Conservation (phyloP, 441 rosid genomes). For the Syzygium malaccense region DNA sequence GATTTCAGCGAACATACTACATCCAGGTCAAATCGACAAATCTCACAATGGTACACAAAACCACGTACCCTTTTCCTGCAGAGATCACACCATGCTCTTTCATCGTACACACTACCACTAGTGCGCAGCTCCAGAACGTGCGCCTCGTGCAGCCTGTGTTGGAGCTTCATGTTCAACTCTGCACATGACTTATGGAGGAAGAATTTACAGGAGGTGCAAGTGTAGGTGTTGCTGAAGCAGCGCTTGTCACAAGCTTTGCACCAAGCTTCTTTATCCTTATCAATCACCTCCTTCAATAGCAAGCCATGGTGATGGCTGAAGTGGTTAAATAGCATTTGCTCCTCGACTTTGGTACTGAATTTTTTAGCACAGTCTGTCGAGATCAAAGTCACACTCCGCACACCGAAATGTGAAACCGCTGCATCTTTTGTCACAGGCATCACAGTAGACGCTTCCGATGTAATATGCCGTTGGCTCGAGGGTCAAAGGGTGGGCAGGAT, state of each 20-base stretch:
- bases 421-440: neutral
- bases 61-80: neutral
- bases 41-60: neutral
- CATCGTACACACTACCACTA: neutral
- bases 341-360: fast-evolving
- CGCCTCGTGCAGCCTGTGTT: neutral
- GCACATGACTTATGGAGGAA: neutral
- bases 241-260: neutral
- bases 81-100: neutral
- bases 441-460: neutral
- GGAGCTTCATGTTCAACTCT: neutral
- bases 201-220: neutral
- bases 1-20: neutral
- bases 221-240: neutral
- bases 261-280: neutral
- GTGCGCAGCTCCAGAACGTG: neutral
- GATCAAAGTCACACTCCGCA: neutral
- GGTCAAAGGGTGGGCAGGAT: neutral
- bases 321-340: neutral
- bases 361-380: neutral
- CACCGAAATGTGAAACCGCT: neutral
- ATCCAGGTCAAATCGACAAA: neutral
- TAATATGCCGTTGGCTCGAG: neutral
- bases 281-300: neutral
- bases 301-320: neutral